Evolutionary conservation across 2,329 filamentous ascomycete genomes (phyloP), one percentile per base, ranked within the genome.

Genomic region (Colletotrichum sp.): DNA sequence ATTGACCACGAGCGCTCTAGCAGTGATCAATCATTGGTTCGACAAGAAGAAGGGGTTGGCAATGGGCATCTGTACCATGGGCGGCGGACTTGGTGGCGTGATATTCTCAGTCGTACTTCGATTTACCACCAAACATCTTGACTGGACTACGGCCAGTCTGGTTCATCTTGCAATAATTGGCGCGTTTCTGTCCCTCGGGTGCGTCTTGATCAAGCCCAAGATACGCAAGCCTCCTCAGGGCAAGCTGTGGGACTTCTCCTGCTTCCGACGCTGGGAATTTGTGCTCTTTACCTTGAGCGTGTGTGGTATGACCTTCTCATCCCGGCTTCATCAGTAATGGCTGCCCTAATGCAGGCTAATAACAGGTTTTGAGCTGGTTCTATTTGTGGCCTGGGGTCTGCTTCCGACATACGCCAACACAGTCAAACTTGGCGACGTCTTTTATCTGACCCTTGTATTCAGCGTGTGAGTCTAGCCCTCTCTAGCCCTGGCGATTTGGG

Each of bases 331-430:
- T 18, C 18, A 36, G 24, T 28, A 63, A 18, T 15, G 18, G 18
- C 16, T 32, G 44, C 24, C 52, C 67, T 71, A 67, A 71, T 63
- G 64, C 36, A 69, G 55, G n/a, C 9, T 66, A 10, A 52, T 36
- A 24, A 13, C 34, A 83, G 82, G 80, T 8, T 83, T 81, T 69
- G 81, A 83, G 63, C 77, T 83, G 7, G 80, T 82, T 7, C 79
- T 83, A 21, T 82, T 81, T 71, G 80, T 80, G 57, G 79, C 81
- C 70, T 83, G 82, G 81, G 81, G 80, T 18, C 80, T 81, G n/a
- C 77, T 83, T 67, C 82, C 81, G 6, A 78, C 78, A 15, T 83
- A 81, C 77, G 80, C 81, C 39, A 79, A 80, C 15, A 70, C 76
- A 10, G 77, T 77, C 26, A 70, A 77, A 30, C 75, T 81, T 44